phyloP scores from a whole-genome alignment of 345 rosid species.

The Boechera stricta region DNA sequence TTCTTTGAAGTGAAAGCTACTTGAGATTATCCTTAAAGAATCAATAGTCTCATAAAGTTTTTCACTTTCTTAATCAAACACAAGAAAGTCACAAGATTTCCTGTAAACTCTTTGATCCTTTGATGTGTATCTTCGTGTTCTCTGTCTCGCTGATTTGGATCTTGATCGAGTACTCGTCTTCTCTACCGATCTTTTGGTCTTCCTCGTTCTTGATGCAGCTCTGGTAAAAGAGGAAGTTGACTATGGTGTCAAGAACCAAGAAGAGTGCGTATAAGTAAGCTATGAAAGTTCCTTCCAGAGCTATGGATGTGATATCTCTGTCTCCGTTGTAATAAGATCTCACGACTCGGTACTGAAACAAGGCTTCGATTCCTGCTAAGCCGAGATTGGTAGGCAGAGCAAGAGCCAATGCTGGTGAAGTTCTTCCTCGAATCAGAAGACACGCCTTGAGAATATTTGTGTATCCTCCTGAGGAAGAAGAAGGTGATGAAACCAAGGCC shows the following conservation, averaged over 20 bases:
- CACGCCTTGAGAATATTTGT: slow-evolving; percentile 67
- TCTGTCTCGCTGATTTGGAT: slow-evolving; percentile 52
- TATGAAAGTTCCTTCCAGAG: slow-evolving; percentile 63
- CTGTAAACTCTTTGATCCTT: slow-evolving; percentile 34
- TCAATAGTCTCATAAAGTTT: slow-evolving; percentile 22
- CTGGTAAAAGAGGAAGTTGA: slow-evolving; percentile 61
- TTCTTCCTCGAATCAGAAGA: slow-evolving; percentile 62
- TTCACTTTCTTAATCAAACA: slow-evolving; percentile 16
- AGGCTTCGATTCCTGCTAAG: slow-evolving; percentile 73
- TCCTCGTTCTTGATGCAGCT: slow-evolving; percentile 53
- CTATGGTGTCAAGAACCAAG: slow-evolving; percentile 72
- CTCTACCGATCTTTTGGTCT: slow-evolving; percentile 35
- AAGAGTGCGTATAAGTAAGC: slow-evolving; percentile 71
- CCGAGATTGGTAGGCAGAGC: slow-evolving; percentile 64
- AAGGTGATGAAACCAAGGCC: slow-evolving; percentile 56
- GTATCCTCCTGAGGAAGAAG: slow-evolving; percentile 56
- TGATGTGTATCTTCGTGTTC: slow-evolving; percentile 29
- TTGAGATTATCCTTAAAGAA: slow-evolving; percentile 36
- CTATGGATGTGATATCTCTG: slow-evolving; percentile 37
- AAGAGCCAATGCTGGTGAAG: slow-evolving; percentile 69
- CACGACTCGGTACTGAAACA: slow-evolving; percentile 68
- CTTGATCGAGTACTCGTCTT: slow-evolving; percentile 40
- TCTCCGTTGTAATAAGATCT: slow-evolving; percentile 43
- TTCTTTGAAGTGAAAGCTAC: slow-evolving; percentile 39
- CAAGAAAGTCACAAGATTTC: slow-evolving; percentile 44